Evolutionary conservation across 2,329 filamentous ascomycete species (phyloP).

Genomic region (Trichoderma simmonsii): DNA sequence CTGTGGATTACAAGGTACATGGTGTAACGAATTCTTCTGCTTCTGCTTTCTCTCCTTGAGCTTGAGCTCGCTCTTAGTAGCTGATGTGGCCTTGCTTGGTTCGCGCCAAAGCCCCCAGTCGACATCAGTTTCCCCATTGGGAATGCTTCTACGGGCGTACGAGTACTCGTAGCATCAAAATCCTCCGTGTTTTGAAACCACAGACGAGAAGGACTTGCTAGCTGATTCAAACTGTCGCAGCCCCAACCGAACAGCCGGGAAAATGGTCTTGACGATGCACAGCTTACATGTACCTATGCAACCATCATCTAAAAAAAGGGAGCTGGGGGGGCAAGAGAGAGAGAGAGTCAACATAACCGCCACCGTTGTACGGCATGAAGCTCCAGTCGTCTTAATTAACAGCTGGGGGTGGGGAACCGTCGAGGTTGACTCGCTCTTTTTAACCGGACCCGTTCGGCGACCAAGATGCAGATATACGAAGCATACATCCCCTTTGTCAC

Average conservation of each 20-base stretch:
- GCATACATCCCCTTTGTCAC: not conserved
- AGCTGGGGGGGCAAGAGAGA: not conserved
- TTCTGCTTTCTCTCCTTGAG: not conserved
- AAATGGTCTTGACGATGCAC: not conserved
- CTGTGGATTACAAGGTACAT: not conserved
- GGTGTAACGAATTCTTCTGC: not conserved
- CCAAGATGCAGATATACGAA: constrained; percentile 12
- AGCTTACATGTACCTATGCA: not conserved
- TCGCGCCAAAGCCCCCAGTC: not conserved
- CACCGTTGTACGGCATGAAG: not conserved
- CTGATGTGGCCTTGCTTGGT: not conserved
- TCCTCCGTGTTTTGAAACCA: constrained; percentile 7
- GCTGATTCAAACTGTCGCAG: constrained; percentile 15
- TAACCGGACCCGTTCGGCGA: constrained; percentile 16
- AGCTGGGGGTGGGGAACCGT: constrained; percentile 1
- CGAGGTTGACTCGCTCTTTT: not conserved
- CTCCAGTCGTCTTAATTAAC: not conserved
- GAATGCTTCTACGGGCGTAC: not conserved
- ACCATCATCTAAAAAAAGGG: not conserved
- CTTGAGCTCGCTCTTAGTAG: not conserved
- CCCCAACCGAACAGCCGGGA: constrained; percentile 6
- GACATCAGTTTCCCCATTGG: not conserved
- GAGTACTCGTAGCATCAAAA: not conserved
- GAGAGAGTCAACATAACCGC: not conserved
- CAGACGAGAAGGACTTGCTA: not conserved